phyloP scores from a whole-genome alignment of 148 eudicot genomes.

The Rhododendron kiyosumense region DNA sequence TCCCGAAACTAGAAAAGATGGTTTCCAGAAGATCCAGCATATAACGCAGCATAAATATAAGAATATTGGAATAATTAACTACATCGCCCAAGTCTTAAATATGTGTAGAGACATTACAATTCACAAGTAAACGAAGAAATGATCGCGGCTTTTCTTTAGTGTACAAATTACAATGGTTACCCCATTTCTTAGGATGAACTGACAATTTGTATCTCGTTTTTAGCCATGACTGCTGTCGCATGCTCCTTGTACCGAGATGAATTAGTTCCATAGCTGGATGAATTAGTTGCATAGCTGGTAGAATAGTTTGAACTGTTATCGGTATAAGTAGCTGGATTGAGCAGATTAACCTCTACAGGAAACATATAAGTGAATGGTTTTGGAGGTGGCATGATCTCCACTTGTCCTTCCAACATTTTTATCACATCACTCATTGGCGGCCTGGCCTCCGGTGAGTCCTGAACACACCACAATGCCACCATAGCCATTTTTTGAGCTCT shows the following conservation, averaged over 20 bases:
- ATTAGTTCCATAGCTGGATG: not conserved
- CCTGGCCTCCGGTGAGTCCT: not conserved
- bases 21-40: not conserved
- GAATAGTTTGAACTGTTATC: not conserved
- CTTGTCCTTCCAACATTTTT: slow-evolving; percentile 12
- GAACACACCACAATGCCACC: slow-evolving; percentile 12
- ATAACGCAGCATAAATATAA: not conserved
- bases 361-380: not conserved
- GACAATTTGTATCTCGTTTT: not conserved
- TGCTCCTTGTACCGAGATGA: slow-evolving; percentile 2
- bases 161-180: not conserved
- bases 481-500: not conserved
- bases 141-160: not conserved
- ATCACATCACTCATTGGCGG: slow-evolving; percentile 1
- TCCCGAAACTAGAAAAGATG: not conserved
- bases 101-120: not conserved
- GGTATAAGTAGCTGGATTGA: not conserved
- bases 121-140: not conserved
- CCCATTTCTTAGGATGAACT: not conserved
- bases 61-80: not conserved
- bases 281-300: not conserved
- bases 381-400: slow-evolving; percentile 1
- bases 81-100: not conserved
- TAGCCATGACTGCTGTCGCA: not conserved
- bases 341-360: not conserved